Evolutionary conservation across 2,329 filamentous ascomycete genomes (phyloP).

Genomic region (Boeremia lycopersici): DNA sequence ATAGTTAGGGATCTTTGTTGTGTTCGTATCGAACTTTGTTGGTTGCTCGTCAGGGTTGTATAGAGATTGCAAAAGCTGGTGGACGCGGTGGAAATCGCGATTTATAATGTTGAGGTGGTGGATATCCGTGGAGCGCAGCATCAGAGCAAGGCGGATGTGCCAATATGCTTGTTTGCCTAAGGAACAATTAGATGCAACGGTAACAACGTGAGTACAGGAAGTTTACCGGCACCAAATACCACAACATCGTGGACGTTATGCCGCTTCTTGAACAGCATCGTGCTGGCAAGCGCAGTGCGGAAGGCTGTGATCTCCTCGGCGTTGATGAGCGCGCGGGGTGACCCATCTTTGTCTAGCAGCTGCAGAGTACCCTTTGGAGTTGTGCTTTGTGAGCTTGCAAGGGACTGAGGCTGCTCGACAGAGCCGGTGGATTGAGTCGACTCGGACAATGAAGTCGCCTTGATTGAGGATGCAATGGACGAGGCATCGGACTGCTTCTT

Average conservation of each 20-base stretch:
- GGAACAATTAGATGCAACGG: background rate
- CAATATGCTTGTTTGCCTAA: slow-evolving; percentile 80
- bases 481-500: slow-evolving; percentile 33
- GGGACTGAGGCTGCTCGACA: slow-evolving; percentile 25
- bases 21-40: slow-evolving; percentile 18
- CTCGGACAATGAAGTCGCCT: slow-evolving; percentile 37
- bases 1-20: slow-evolving; percentile 21
- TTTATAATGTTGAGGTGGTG: slow-evolving; percentile 84
- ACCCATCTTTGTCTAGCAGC: slow-evolving; percentile 62
- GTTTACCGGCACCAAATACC: slow-evolving; percentile 78
- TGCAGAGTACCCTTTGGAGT: slow-evolving; percentile 64
- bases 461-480: slow-evolving; percentile 43
- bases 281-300: slow-evolving; percentile 68
- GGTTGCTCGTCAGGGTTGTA: slow-evolving; percentile 54
- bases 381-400: slow-evolving; percentile 41
- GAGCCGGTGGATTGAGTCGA: slow-evolving; percentile 30
- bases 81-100: slow-evolving; percentile 67
- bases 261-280: slow-evolving; percentile 68
- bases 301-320: slow-evolving; percentile 73
- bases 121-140: slow-evolving; percentile 72
- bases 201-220: too few relatives aligned
- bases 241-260: slow-evolving; percentile 74
- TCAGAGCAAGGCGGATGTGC: slow-evolving; percentile 84
- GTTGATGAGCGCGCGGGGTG: slow-evolving; percentile 68
- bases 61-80: slow-evolving; percentile 59